Conservation (phyloP, 176 grass and related monocot species). For the Alopecurus myosuroides region DNA sequence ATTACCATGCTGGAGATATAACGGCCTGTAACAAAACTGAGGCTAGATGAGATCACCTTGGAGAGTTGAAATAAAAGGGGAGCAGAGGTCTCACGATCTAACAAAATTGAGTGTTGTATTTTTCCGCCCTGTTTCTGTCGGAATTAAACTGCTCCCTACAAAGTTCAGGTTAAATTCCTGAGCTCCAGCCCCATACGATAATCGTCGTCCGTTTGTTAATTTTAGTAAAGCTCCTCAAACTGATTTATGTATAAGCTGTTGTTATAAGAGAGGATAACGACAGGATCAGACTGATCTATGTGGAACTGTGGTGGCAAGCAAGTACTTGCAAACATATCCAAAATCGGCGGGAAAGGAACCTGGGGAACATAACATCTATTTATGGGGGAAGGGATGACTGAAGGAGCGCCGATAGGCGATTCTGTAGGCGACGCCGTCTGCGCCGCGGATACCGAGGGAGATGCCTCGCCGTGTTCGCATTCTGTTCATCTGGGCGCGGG, state of each 20-base stretch:
- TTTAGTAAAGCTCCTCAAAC: not conserved
- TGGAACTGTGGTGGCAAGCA: not conserved
- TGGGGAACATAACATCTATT: not conserved
- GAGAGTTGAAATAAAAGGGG: constrained; percentile 15
- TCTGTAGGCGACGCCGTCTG: too few species aligned
- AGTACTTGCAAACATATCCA: not conserved
- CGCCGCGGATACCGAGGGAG: too few species aligned
- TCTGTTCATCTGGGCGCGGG: too few species aligned
- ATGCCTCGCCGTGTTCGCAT: too few species aligned
- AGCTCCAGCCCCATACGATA: not conserved
- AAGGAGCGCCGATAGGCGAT: too few species aligned
- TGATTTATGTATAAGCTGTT: not conserved
- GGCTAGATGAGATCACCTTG: not conserved
- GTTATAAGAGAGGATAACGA: not conserved
- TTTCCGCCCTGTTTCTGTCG: not conserved
- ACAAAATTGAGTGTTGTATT: not conserved
- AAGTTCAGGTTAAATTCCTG: not conserved
- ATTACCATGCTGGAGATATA: not conserved
- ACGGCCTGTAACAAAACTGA: not conserved
- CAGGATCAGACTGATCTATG: not conserved
- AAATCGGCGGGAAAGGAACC: not conserved
- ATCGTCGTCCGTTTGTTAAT: not conserved
- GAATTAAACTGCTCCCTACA: not conserved
- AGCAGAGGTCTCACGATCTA: not conserved
- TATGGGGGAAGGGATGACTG: too few species aligned